phyloP scores from a whole-genome alignment of 2,329 filamentous ascomycete genomes.

The Raffaelea ambrosiae region DNA sequence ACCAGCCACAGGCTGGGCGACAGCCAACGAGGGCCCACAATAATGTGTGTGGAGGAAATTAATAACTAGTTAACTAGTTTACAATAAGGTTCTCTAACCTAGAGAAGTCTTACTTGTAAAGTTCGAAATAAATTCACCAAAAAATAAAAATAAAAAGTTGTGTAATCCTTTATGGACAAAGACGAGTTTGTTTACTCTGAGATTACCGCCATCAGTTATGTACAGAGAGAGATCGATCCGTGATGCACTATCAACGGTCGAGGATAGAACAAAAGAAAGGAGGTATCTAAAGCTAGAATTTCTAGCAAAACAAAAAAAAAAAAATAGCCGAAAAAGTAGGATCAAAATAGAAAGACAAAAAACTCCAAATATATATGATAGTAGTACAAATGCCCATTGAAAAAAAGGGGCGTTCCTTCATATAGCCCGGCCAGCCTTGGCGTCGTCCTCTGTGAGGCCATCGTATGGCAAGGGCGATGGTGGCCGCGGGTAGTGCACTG shows the following conservation, averaged over 20 bases:
- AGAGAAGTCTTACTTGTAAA: too few species aligned
- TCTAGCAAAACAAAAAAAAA: background rate
- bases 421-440: conserved; percentile 2
- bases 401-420: too few species aligned
- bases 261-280: background rate
- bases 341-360: conserved; percentile 2
- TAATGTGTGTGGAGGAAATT: background rate
- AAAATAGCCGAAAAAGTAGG: background rate
- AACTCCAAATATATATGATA: too few species aligned
- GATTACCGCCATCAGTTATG: background rate
- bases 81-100: too few species aligned
- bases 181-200: too few species aligned
- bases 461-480: conserved; percentile 1
- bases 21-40: background rate
- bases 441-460: conserved; percentile 9
- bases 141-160: too few species aligned
- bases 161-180: too few species aligned
- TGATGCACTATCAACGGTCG: conserved; percentile 12
- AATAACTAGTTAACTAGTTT: too few species aligned
- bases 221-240: background rate
- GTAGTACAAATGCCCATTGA: too few species aligned
- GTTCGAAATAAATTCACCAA: too few species aligned
- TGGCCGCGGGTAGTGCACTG: conserved; percentile 6
- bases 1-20: conserved; percentile 6
- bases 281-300: background rate